Base-by-base conservation (phyloP, 2,329 filamentous ascomycete species). In the Xylariaceae sp. region DNA sequence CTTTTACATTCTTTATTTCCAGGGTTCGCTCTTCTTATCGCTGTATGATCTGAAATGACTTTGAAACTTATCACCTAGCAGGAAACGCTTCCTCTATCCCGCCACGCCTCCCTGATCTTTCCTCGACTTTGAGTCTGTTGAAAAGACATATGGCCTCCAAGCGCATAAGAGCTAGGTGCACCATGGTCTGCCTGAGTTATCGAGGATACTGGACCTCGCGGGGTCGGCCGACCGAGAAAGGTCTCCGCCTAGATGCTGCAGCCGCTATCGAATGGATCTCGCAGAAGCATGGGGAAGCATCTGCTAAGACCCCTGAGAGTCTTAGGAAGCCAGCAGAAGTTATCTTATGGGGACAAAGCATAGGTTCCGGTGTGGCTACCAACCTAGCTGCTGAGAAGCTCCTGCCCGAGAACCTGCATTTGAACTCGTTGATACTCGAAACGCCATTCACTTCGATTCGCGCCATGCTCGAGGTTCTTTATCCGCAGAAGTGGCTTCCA, bases 131-230 rank as follows among this genome's bases (percentile, higher is more conserved):
- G 3, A 76, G 74, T 9, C 74, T 75, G 58, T 70, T 83, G 50
- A 74, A 73, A 67, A 74, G 77, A 48, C 68, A 68, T 48, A 67
- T 69, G 35, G 65, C 71, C n/a, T 61, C 70, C n/a, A 66, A 72
- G 44, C 64, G 70, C 34, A 65, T 60, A 59, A 62, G 59, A 17
- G 55, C 69, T 45, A 64, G 69, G 61, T 80, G 80, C 64, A 82
- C 76, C 0, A 76, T 83, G 65, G 74, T 83, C 7, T 82, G 82
- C 60, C 71, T 85, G 37, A 84, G 82, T 64, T 86, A 90, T 70
- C 83, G 88, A 49, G 88, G 89, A 9, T 93, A 88, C 71, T 93
- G 89, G 90, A 90, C 80, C 9, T 92, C 88, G 1, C 80, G 82
- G 37, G 89, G 90, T 15, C 80, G 85, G 3, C 83, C 89, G 6